Evolutionary conservation across 495 filamentous ascomycete species (phyloP), one percentile per base, ranked within the genome.

Genomic region (Penicillium roqueforti): DNA sequence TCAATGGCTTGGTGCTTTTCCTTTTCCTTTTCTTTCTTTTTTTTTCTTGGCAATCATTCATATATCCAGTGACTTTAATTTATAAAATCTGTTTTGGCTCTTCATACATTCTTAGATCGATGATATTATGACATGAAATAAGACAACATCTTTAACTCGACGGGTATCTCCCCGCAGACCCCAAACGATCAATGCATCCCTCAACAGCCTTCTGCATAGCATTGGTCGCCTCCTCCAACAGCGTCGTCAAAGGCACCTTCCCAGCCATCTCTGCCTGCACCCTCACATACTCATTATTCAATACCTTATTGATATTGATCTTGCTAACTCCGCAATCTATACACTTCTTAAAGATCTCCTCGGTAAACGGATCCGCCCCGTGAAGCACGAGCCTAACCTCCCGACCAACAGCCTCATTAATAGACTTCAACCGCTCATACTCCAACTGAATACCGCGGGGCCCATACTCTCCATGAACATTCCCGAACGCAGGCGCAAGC

Each of bases 391-490:
- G 62, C 52, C 78, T 65, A 18, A 91, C 87, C 45, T 75, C 63
- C 39, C 79, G 75, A 26, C 84, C 83, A 3, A 87, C 84, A 19
- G 73, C 71, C 54, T 81, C 68, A 53, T 83, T 78, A 63, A 93
- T 88, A 10, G 67, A 68, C 57, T 80, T 63, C 46, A 93, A 69
- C 34, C 87, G 74, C 26, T 86, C 83, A 69, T 86, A 91, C 66
- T 91, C 87, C 37, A 90, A 63, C 73, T 80, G 80, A 23, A 89
- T 86, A 0, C 88, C 88, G 10, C 85, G 68, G 0, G 84, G 82
- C 0, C 88, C 88, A 69, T 92, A 95, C 59, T 86, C 83, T 6
- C 89, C 89, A 73, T 92, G 88, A 34, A 95, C 86, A 65, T 92
- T 92, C 3, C 88, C 89, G 68, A 95, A 92, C 8, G 88, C 87